Evolutionary conservation across 2,329 filamentous ascomycete genomes (phyloP).

Genomic region (Apiospora sp.): DNA sequence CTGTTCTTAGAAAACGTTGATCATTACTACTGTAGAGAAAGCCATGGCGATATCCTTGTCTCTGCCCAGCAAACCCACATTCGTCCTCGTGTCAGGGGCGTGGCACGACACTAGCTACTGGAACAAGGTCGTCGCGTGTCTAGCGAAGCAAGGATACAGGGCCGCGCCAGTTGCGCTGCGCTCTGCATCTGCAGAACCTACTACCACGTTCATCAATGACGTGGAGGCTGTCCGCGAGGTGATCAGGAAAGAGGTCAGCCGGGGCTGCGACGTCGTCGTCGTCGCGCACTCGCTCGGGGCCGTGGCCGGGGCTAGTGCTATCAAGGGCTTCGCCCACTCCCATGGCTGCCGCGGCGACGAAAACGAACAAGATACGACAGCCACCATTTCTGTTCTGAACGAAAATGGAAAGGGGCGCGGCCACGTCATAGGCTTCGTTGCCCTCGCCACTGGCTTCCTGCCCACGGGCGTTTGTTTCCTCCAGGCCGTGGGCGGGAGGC

Average conservation of each 20-base stretch:
- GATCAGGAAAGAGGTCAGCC: slow-evolving; percentile 44
- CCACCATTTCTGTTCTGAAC: no score
- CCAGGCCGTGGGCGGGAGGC: neutral
- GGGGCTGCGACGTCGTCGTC: slow-evolving; percentile 4
- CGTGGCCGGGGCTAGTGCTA: slow-evolving; percentile 3
- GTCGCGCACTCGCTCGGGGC: slow-evolving; percentile 3
- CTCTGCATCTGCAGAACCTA: slow-evolving; percentile 45
- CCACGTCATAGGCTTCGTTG: slow-evolving; percentile 12
- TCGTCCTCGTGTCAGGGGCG: slow-evolving; percentile 1
- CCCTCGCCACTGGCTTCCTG: neutral
- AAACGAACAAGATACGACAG: neutral
- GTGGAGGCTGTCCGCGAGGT: slow-evolving; percentile 47
- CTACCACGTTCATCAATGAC: slow-evolving; percentile 51
- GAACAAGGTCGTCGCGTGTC: neutral
- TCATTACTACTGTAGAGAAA: no score
- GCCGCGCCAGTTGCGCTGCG: slow-evolving; percentile 46
- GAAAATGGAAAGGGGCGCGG: neutral
- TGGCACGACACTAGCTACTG: slow-evolving; percentile 10
- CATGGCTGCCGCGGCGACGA: no score
- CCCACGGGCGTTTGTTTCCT: neutral
- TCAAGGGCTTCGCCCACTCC: slow-evolving; percentile 1
- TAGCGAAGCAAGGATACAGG: neutral
- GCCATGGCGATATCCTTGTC: neutral
- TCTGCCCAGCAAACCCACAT: neutral
- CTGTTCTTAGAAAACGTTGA: neutral